These are phyloP conservation scores for Leccinum ponderosum DNA, from an alignment of 1,284 basidiomycete species.

Conservation along the genomic window DNA sequence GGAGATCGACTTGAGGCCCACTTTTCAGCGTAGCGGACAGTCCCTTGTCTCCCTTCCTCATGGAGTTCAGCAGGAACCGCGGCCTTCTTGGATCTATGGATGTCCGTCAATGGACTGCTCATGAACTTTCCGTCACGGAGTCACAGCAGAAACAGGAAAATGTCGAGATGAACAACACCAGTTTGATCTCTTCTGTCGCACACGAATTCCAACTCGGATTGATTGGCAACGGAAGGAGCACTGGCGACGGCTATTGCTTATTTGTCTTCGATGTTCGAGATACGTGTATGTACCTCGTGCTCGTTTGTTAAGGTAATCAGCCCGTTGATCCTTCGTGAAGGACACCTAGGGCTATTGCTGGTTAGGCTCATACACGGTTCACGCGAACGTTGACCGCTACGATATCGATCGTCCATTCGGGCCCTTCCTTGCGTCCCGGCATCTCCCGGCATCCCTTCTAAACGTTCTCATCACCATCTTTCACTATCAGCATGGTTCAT, in stretches of 20 bases:
- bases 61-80: conserved; percentile 26
- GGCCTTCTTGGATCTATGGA: conserved; percentile 24
- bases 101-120: conserved; percentile 21
- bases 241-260: conserved; percentile 13
- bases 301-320: not conserved
- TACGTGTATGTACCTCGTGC: not conserved
- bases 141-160: too few relatives aligned
- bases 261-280: not conserved
- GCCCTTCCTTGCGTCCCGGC: too few relatives aligned
- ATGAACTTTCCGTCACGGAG: conserved; percentile 1
- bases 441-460: too few relatives aligned
- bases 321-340: not conserved
- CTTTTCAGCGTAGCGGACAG: conserved; percentile 1
- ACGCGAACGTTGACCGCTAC: not conserved
- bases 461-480: too few relatives aligned
- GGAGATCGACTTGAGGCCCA: conserved; percentile 9
- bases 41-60: conserved; percentile 28
- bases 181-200: conserved; percentile 22
- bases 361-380: not conserved
- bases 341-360: not conserved
- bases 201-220: conserved; percentile 28
- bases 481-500: too few relatives aligned
- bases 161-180: too few relatives aligned
- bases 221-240: conserved; percentile 26
- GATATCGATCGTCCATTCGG: too few relatives aligned